These are phyloP conservation scores for Paracorniculantispora psalliotae DNA, from an alignment of 2,329 filamentous ascomycete species.

Conservation along the genomic window DNA sequence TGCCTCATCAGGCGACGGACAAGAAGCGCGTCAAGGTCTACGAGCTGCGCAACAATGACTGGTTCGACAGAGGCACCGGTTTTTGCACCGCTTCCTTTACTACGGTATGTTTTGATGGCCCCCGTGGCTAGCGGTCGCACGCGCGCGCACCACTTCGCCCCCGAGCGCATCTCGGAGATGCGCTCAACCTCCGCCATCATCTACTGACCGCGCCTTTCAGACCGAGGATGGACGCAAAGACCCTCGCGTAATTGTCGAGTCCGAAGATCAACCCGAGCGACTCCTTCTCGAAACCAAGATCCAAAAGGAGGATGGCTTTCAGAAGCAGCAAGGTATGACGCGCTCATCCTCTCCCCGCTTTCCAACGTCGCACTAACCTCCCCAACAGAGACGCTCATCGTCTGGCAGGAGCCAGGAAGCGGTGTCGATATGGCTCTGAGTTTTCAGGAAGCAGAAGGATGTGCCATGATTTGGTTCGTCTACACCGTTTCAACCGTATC, in stretches of 20 bases:
- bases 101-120: constrained; percentile 51
- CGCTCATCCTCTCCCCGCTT: constrained; percentile 4
- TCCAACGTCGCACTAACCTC: constrained; percentile 22
- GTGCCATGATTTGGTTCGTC: constrained; percentile 79
- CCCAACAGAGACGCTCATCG: constrained; percentile 81
- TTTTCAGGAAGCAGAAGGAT: constrained; percentile 96
- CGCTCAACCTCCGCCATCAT: background rate
- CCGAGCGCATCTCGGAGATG: constrained; percentile 11
- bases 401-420: constrained; percentile 85
- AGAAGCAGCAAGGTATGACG: constrained; percentile 86
- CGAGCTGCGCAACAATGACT: constrained; percentile 97
- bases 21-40: constrained; percentile 94
- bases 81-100: constrained; percentile 80
- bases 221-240: constrained; percentile 65
- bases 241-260: constrained; percentile 83
- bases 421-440: constrained; percentile 95
- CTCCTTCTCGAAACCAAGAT: constrained; percentile 86
- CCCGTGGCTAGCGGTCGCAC: constrained; percentile 12
- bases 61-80: constrained; percentile 95
- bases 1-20: constrained; percentile 63
- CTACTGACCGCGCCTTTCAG: constrained; percentile 34
- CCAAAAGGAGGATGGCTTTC: constrained; percentile 89
- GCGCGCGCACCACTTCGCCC: too few relatives aligned
- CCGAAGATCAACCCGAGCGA: constrained; percentile 82
- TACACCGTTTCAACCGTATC: background rate